These are phyloP conservation scores for Stephanodiscus triporus DNA, from an alignment of 108 stramenopile genomes.

Conservation along the genomic window DNA sequence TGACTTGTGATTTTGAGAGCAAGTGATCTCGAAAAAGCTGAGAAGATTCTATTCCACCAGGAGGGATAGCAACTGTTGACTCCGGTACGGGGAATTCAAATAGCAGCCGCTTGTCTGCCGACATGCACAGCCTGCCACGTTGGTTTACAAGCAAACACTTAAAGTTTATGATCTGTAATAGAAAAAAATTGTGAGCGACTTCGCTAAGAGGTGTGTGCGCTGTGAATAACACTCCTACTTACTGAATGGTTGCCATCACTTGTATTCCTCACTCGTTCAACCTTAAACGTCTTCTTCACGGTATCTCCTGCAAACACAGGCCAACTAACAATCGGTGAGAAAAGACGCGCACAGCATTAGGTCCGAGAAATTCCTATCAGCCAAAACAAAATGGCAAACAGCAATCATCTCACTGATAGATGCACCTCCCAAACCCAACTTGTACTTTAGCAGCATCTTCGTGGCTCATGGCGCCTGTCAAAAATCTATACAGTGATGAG, in stretches of 20 bases:
- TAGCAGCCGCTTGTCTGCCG: slow-evolving; percentile 83
- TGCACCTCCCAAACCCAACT: slow-evolving; percentile 74
- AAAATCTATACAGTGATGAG: slow-evolving; percentile 37
- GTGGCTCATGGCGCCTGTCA: slow-evolving; percentile 80
- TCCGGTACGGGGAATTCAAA: slow-evolving; percentile 82
- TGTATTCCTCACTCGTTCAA: slow-evolving; percentile 71
- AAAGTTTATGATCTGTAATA: slow-evolving; percentile 61
- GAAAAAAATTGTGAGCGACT: background rate
- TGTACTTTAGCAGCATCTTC: slow-evolving; percentile 88
- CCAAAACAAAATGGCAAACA: background rate
- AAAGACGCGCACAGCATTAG: background rate
- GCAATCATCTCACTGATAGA: slow-evolving; percentile 48
- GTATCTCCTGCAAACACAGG: slow-evolving; percentile 90
- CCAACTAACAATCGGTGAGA: slow-evolving; percentile 35
- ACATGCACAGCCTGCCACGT: slow-evolving; percentile 79
- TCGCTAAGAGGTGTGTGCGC: too few relatives aligned
- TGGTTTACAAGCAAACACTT: slow-evolving; percentile 84
- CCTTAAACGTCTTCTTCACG: slow-evolving; percentile 75
- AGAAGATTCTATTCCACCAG: slow-evolving; percentile 26
- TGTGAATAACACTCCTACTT: background rate
- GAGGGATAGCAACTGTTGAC: slow-evolving; percentile 48
- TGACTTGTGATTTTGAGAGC: slow-evolving; percentile 64
- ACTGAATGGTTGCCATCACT: slow-evolving; percentile 74
- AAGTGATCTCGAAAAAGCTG: slow-evolving; percentile 80
- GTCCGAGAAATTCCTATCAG: too few relatives aligned